These are phyloP conservation scores for Cladobotryum mycophilum DNA, from an alignment of 2,329 filamentous ascomycete genomes.

Conservation along the genomic window DNA sequence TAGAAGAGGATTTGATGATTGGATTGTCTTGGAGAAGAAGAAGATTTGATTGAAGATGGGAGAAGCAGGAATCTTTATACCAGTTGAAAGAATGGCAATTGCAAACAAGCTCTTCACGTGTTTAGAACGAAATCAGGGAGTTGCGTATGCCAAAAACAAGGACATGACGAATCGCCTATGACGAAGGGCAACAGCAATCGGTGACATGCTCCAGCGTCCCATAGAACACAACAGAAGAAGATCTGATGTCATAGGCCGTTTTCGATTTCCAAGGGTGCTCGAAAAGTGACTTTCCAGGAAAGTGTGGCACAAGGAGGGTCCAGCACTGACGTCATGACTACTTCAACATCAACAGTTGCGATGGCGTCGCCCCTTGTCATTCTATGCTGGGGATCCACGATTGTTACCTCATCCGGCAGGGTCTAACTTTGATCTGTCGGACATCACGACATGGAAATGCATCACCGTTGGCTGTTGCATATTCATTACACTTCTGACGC, in stretches of 20 bases:
- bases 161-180: background rate
- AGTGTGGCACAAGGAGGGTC: constrained; percentile 1
- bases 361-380: no score
- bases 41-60: background rate
- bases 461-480: no score
- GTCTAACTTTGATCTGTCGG: no score
- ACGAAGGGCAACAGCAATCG: background rate
- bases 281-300: background rate
- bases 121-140: constrained; percentile 1
- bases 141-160: background rate
- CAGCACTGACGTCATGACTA: constrained; percentile 4
- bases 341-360: background rate
- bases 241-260: background rate
- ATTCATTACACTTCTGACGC: no score
- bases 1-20: background rate
- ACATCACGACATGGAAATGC: no score
- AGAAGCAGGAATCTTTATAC: background rate
- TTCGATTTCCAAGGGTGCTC: background rate
- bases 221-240: background rate
- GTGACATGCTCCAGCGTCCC: background rate
- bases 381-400: no score
- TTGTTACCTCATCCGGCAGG: no score
- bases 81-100: background rate
- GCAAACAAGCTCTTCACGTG: background rate
- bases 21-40: background rate